These are phyloP conservation scores for Botrytis elliptica DNA, from an alignment of 2,329 filamentous ascomycete genomes.

Conservation along the genomic window DNA sequence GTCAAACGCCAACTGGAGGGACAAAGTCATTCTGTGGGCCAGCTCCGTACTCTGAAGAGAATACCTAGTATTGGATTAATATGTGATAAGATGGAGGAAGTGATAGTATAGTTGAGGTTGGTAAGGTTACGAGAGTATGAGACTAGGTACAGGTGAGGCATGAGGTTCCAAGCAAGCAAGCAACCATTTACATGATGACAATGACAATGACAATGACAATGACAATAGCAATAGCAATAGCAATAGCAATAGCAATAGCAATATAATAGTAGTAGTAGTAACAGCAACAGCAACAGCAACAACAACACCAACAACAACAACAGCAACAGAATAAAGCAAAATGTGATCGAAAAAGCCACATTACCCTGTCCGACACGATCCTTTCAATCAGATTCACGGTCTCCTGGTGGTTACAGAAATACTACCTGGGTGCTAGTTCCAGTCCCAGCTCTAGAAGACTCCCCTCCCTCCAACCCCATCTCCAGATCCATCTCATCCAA, in stretches of 20 bases:
- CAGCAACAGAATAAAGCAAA: not conserved
- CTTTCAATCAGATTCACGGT: constrained; percentile 1
- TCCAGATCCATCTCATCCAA: not conserved
- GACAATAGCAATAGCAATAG: no score
- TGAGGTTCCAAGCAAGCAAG: not conserved
- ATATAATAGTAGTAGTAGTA: no score
- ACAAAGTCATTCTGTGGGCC: not conserved
- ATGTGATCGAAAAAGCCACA: not conserved
- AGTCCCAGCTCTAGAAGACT: not conserved
- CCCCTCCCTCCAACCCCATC: not conserved
- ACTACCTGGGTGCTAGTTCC: not conserved
- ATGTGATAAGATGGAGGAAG: not conserved
- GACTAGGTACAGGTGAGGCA: not conserved
- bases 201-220: no score
- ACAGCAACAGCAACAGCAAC: no score
- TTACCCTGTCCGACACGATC: not conserved
- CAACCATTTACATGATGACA: not conserved
- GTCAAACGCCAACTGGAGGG: constrained; percentile 15
- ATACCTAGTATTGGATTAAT: not conserved
- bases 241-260: no score
- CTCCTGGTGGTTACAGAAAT: not conserved
- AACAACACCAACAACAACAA: rapidly evolving
- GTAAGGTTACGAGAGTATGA: not conserved
- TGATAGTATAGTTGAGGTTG: not conserved
- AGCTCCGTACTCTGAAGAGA: not conserved